Evolutionary conservation across 495 filamentous ascomycete species (phyloP).

Genomic region (Penicillium verhagenii): DNA sequence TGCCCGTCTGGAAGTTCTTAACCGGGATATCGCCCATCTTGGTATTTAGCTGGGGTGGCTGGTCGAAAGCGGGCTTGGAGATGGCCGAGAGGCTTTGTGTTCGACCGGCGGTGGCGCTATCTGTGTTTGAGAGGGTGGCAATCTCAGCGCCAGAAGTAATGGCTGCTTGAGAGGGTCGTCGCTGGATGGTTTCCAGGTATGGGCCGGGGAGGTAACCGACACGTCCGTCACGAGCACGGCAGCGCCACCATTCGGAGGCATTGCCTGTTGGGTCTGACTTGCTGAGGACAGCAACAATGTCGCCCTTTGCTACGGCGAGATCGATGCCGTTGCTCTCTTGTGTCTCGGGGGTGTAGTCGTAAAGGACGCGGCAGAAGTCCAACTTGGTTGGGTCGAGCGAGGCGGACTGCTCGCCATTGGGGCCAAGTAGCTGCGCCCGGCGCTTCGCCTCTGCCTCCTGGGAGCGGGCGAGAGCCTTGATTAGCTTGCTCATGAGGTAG

Average conservation of each 20-base stretch:
- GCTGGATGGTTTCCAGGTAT: constrained; percentile 81
- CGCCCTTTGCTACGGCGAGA: constrained; percentile 89
- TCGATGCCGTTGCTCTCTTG: constrained; percentile 72
- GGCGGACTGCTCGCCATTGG: constrained; percentile 49
- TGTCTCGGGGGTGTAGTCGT: constrained; percentile 83
- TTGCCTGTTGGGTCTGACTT: constrained; percentile 93
- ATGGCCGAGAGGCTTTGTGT: constrained; percentile 28
- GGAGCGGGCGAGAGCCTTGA: constrained; percentile 75
- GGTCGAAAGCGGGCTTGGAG: constrained; percentile 17
- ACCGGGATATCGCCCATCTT: constrained; percentile 65
- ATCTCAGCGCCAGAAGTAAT: constrained; percentile 46
- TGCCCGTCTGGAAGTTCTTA: constrained; percentile 88
- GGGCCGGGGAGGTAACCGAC: constrained; percentile 88
- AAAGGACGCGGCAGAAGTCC: constrained; percentile 91
- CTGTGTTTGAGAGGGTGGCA: constrained; percentile 53
- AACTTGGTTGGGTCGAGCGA: constrained; percentile 78
- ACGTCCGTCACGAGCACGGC: constrained; percentile 84
- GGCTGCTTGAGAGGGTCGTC: constrained; percentile 60
- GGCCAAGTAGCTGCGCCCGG: constrained; percentile 51
- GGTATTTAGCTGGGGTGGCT: constrained; percentile 44
- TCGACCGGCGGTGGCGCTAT: constrained; percentile 48
- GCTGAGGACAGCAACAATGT: constrained; percentile 90
- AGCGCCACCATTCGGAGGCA: constrained; percentile 95
- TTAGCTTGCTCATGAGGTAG: constrained; percentile 93
- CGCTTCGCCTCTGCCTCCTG: constrained; percentile 76